These are phyloP conservation scores for Plenodomus tracheiphilus DNA, from an alignment of 2,329 filamentous ascomycete species.

Conservation along the genomic window DNA sequence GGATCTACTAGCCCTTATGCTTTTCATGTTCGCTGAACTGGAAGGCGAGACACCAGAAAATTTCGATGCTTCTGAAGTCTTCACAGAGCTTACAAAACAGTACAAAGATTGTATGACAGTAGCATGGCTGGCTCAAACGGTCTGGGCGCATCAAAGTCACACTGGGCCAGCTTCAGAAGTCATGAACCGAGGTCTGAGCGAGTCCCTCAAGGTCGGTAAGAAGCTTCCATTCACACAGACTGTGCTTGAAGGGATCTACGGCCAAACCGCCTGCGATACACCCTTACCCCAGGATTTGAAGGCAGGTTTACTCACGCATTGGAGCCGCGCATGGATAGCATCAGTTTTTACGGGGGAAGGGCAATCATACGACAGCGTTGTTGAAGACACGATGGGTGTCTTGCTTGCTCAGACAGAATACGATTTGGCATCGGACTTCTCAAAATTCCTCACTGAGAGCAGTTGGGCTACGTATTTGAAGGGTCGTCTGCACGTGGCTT, in stretches of 20 bases:
- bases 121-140: constrained; percentile 40
- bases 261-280: constrained; percentile 36
- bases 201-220: constrained; percentile 26
- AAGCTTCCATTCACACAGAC: constrained; percentile 42
- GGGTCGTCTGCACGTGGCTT: constrained; percentile 74
- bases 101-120: constrained; percentile 43
- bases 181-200: constrained; percentile 27
- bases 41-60: constrained; percentile 70
- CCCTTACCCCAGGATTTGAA: constrained; percentile 29
- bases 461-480: constrained; percentile 76
- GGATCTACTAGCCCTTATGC: constrained; percentile 78
- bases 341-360: constrained; percentile 39
- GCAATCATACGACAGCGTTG: constrained; percentile 39
- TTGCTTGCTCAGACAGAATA: constrained; percentile 49
- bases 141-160: constrained; percentile 35
- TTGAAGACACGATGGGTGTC: constrained; percentile 50
- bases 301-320: constrained; percentile 47
- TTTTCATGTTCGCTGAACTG: constrained; percentile 74
- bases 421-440: constrained; percentile 62
- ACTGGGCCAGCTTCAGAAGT: constrained; percentile 35
- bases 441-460: constrained; percentile 64
- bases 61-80: constrained; percentile 63
- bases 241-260: constrained; percentile 41
- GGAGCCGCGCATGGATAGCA: constrained; percentile 51
- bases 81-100: constrained; percentile 63